Conservation (phyloP, 441 rosid species). For the Eruca vesicaria region DNA sequence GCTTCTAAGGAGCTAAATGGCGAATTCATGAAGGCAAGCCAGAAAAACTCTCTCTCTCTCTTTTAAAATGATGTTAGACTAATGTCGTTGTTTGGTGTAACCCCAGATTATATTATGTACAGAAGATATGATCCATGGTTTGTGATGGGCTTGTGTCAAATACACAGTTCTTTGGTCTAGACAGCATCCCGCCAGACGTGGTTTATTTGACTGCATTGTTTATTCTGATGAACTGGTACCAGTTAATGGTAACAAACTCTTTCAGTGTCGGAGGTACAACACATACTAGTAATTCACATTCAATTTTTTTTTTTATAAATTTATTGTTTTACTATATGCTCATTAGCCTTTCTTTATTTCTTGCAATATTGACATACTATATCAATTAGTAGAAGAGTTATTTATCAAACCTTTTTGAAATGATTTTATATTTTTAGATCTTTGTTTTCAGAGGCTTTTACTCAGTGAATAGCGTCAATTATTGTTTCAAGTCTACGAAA, state of each 20-base stretch:
- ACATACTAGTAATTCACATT: neutral
- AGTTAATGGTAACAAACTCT: neutral
- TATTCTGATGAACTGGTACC: too few relatives aligned
- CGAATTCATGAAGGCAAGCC: too few relatives aligned
- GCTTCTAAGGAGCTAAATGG: too few relatives aligned
- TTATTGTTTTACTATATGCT: neutral
- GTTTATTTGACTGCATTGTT: neutral
- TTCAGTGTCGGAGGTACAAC: neutral
- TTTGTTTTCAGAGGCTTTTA: conserved; percentile 10
- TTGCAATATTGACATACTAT: neutral
- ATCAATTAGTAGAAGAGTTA: neutral
- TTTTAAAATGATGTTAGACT: too few relatives aligned
- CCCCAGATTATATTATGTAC: too few relatives aligned
- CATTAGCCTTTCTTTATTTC: neutral
- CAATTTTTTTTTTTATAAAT: neutral
- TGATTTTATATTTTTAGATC: conserved; percentile 1
- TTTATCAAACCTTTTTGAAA: neutral
- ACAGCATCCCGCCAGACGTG: neutral
- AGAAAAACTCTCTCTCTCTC: too few relatives aligned
- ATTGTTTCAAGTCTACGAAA: neutral
- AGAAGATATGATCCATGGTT: too few relatives aligned
- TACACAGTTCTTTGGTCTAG: neutral
- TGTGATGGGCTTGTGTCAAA: neutral
- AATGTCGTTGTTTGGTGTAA: too few relatives aligned
- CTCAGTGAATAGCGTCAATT: neutral